Base-by-base conservation (phyloP, 805 yeast genomes). In the Starmerella bombi region DNA sequence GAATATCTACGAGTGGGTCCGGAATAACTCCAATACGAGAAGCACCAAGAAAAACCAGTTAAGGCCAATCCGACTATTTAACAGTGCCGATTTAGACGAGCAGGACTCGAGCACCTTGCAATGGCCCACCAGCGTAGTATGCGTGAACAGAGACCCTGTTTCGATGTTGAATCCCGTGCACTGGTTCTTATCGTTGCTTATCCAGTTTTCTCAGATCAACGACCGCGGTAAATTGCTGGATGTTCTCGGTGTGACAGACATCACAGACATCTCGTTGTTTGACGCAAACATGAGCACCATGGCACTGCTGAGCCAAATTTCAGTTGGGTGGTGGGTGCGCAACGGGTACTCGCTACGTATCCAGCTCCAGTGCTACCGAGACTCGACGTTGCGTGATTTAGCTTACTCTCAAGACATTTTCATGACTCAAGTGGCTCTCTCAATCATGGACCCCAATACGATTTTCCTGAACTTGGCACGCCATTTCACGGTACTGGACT, bases 291-390 rank as follows among this genome's bases (percentile, higher is more conserved):
- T 91, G 17, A 67, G 93, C 42, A 78, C 86, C 0, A 55, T 84
- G 22, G 94, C 82, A 0, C 59, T 82, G 7, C 60, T 83, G 48
- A 74, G 94, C 0, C 96, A 91, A 53, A 80, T 88, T 7, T 78
- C 82, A 45, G 75, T 80, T 0, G 95, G 95, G 0, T 71, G 80
- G 42, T 88, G 97, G 97, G 95, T 88, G 0, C 71, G 97, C 53
- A 88, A 88, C 59, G 98, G 98, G 0, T 70, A 74, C 43, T 78
- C 86, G 31, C 75, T 84, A 4, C 68, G 80, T 31, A 75, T 77
- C 20, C 97, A 88, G 55, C 67, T 80, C 48, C 79, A 76, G 50
- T 75, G 85, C 42, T 88, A 88, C 57, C 71, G 80, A 30, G 77
- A 74, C 43, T 71, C 85, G 10, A 80, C 84, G 3, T 67, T 86